Base-by-base conservation (phyloP, 2,329 filamentous ascomycete genomes). In the Pyricularia sp. region DNA sequence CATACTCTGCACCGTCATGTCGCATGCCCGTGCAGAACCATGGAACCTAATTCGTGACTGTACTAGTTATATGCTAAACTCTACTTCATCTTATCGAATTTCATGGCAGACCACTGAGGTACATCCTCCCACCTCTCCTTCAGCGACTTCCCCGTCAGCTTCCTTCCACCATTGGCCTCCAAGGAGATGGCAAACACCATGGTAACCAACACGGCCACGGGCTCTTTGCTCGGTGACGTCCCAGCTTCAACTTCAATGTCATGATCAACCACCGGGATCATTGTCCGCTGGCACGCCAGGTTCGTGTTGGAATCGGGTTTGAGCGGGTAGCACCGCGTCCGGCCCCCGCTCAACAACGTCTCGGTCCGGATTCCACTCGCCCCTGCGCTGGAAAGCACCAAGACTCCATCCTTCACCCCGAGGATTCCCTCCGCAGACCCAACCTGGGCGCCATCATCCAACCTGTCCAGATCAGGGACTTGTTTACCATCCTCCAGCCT, bases 231-330 rank as follows among this genome's bases (percentile, higher is more conserved):
- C 11, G 23, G 20, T 11, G 58, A 11, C 58, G 10, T 3, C 6
- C n/a, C 5, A 0, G 6, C 23, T 58, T 6, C 55, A 12, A 36
- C 10, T 0, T 68, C 55, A 17, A 68, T 10, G 1, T 33, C 31
- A 28, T 59, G 66, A 3, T 42, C 12, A 1, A 70, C 71, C 14
- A 69, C 66, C 1, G 76, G 76, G 3, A 77, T 73, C 42, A 76
- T 66, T 6, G 72, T 76, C 33, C 74, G 69, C 67, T 73, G 73
- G 28, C 67, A 70, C 23, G 73, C 70, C 31, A 77, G 67, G 71
- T 76, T 77, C 3, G 76, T 77, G 71, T 77, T 77, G n/a, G 76
- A 71, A 68, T 77, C 75, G 3, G 75, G 73, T 64, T 75, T 75
- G 65, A 76, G 69, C 10, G 67, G 26, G 11, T 31, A 59, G 23